Evolutionary conservation across 75 land plant genomes (phyloP).

Genomic region (Pinus albicaulis): DNA sequence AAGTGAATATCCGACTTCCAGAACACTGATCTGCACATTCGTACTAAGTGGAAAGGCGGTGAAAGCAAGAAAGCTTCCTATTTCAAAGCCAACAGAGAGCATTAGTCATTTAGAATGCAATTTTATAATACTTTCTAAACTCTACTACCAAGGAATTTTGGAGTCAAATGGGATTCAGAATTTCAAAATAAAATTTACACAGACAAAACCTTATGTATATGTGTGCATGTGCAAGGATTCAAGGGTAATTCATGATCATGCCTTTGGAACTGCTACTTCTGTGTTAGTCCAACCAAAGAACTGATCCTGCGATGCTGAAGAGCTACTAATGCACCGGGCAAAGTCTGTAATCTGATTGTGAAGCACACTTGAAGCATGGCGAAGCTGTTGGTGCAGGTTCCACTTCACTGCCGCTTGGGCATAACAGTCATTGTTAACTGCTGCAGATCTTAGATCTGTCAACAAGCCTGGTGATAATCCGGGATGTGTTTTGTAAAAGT

Average conservation of each 20-base stretch:
- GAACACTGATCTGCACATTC: background rate
- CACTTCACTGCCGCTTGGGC: conserved; percentile 66
- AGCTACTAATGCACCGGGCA: conserved; percentile 5
- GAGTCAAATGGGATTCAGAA: background rate
- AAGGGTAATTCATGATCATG: conserved; percentile 3
- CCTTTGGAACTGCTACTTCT: conserved; percentile 10
- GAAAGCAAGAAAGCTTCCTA: background rate
- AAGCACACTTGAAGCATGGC: conserved; percentile 62
- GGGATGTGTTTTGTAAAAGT: conserved; percentile 49
- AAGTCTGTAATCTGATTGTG: conserved; percentile 42
- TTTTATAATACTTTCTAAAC: too few species aligned
- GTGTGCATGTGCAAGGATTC: background rate
- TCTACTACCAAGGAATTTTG: background rate
- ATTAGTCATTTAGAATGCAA: background rate
- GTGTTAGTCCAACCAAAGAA: background rate
- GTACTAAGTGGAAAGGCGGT: background rate
- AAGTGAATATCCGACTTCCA: background rate
- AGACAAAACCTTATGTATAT: background rate
- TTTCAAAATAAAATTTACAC: background rate
- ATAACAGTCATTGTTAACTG: conserved; percentile 89
- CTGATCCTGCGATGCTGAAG: background rate
- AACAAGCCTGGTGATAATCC: conserved; percentile 61
- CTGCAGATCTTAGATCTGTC: conserved; percentile 82
- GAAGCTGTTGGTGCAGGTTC: conserved; percentile 59
- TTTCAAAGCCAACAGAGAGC: background rate